A percentile compares a stretch with the other conserved stretches of the same genome.
phyloP scores from a whole-genome alignment of 257 asterid genomes.

The Misopates orontium region DNA sequence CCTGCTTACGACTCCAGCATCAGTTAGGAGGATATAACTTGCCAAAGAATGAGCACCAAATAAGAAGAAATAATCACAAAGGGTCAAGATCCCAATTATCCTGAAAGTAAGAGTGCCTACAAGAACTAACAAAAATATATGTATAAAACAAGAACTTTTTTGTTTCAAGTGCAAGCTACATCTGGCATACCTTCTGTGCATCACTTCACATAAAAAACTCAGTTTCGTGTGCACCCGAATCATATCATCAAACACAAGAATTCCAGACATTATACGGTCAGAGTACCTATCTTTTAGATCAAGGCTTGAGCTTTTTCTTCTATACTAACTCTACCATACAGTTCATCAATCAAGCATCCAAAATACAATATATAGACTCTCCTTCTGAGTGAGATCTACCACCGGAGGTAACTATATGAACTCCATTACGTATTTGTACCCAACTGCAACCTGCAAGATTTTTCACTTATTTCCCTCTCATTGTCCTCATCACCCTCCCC shows the following conservation, averaged over 20 bases:
- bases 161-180: not conserved
- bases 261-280: too few relatives aligned
- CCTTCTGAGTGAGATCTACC: slow-evolving; percentile 59
- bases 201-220: not conserved
- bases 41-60: too few relatives aligned
- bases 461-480: slow-evolving; percentile 75
- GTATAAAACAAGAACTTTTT: not conserved
- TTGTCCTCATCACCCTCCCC: slow-evolving; percentile 82
- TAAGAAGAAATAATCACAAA: too few relatives aligned
- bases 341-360: slow-evolving; percentile 57
- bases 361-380: slow-evolving; percentile 47
- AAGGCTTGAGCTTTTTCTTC: slow-evolving; percentile 19
- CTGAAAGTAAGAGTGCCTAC: not conserved
- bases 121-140: not conserved
- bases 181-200: not conserved
- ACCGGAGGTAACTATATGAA: slow-evolving; percentile 66
- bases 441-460: slow-evolving; percentile 84
- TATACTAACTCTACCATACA: slow-evolving; percentile 27
- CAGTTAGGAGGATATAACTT: too few relatives aligned
- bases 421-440: slow-evolving; percentile 53
- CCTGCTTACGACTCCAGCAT: too few relatives aligned
- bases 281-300: too few relatives aligned
- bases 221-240: not conserved
- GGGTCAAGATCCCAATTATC: not conserved
- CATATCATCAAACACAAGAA: not conserved